Conservation (phyloP, 2,329 filamentous ascomycete species). For the Diaporthe sp. region DNA sequence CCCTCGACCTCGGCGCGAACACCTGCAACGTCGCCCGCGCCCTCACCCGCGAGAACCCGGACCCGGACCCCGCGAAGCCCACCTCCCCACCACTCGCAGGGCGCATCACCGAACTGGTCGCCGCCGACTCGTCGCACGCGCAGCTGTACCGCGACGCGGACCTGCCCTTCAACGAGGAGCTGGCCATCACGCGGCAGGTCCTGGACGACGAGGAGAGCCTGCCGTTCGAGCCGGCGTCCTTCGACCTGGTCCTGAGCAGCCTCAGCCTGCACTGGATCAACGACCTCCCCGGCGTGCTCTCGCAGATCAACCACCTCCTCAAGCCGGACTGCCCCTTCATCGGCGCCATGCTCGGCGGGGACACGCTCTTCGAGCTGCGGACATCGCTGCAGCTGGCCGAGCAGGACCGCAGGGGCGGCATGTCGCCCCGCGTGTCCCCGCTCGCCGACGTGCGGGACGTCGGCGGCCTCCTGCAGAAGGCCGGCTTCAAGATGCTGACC, state of each 20-base stretch:
- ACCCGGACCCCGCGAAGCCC: slow-evolving; percentile 69
- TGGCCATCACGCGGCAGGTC: slow-evolving; percentile 81
- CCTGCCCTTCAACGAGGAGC: slow-evolving; percentile 79
- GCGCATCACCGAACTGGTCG: slow-evolving; percentile 81
- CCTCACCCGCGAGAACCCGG: slow-evolving; percentile 78
- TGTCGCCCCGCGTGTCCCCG: slow-evolving; percentile 91
- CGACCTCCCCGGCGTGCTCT: slow-evolving; percentile 86
- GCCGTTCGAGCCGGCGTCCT: slow-evolving; percentile 81
- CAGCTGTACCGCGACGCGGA: slow-evolving; percentile 86
- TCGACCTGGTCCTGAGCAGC: slow-evolving; percentile 92
- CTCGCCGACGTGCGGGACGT: slow-evolving; percentile 93
- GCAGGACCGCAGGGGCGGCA: slow-evolving; percentile 89
- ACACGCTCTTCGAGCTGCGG: slow-evolving; percentile 92
- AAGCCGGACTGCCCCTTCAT: slow-evolving; percentile 95
- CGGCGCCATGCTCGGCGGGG: slow-evolving; percentile 95
- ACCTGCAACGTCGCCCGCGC: slow-evolving; percentile 93
- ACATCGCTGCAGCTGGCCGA: slow-evolving; percentile 95
- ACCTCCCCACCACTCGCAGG: slow-evolving; percentile 75
- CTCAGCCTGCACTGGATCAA: slow-evolving; percentile 98
- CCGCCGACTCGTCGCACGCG: slow-evolving; percentile 83
- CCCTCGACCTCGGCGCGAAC: slow-evolving; percentile 94
- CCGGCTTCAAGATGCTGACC: slow-evolving; percentile 95
- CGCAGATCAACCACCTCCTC: slow-evolving; percentile 87
- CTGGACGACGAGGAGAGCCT: slow-evolving; percentile 81
- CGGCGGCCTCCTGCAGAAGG: slow-evolving; percentile 85